Percentiles rank a stretch among this genome's conserved stretches.
Conservation (phyloP, 2,329 filamentous ascomycete genomes). For the Helminthosporium solani region DNA sequence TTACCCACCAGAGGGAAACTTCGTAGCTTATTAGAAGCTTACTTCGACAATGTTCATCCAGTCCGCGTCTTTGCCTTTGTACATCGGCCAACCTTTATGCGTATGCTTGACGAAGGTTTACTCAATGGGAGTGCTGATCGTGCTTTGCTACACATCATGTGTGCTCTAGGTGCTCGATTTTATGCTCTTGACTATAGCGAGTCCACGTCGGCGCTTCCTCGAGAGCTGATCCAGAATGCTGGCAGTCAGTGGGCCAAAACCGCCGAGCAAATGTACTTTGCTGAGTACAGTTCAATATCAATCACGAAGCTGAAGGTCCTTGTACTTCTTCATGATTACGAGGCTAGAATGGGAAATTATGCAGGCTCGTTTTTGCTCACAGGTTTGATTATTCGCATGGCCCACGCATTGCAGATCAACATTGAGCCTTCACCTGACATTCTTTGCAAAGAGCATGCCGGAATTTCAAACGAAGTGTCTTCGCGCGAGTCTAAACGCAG, state of each 20-base stretch:
- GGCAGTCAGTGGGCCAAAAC: slow-evolving; percentile 37
- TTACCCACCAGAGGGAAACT: slow-evolving; percentile 25
- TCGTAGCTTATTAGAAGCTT: slow-evolving; percentile 30
- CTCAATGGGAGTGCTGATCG: slow-evolving; percentile 30
- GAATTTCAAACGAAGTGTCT: slow-evolving; percentile 31
- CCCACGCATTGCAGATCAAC: slow-evolving; percentile 35
- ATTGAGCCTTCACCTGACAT: slow-evolving; percentile 31
- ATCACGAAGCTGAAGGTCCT: slow-evolving; percentile 34
- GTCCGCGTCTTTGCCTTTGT: slow-evolving; percentile 32
- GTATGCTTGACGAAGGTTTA: slow-evolving; percentile 35
- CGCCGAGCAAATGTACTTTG: slow-evolving; percentile 36
- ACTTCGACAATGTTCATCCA: slow-evolving; percentile 35
- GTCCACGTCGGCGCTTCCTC: slow-evolving; percentile 24
- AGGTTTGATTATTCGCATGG: slow-evolving; percentile 34
- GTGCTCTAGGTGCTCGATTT: slow-evolving; percentile 31
- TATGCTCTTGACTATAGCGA: slow-evolving; percentile 35
- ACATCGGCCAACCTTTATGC: slow-evolving; percentile 36
- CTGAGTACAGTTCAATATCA: slow-evolving; percentile 36
- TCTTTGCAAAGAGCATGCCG: slow-evolving; percentile 27
- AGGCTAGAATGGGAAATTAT: slow-evolving; percentile 35
- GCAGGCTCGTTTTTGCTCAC: slow-evolving; percentile 35
- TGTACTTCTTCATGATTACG: slow-evolving; percentile 34
- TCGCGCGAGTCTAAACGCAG: slow-evolving; percentile 31
- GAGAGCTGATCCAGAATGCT: slow-evolving; percentile 32
- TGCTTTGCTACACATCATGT: slow-evolving; percentile 36